Evolutionary conservation across 495 filamentous ascomycete species (phyloP).

Genomic region (Aspergillus diversus): DNA sequence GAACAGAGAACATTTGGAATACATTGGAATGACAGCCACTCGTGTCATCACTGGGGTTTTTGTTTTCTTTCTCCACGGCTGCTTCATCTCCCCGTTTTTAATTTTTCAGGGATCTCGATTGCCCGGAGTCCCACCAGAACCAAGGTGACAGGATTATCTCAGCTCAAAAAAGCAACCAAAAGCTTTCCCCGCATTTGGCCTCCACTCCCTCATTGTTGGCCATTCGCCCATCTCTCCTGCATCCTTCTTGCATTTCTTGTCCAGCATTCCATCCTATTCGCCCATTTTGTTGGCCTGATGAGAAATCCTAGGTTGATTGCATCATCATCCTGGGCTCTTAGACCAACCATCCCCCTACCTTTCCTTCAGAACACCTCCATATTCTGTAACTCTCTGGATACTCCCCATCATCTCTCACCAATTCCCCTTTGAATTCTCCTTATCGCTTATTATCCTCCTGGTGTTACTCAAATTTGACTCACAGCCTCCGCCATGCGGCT

Average conservation of each 20-base stretch:
- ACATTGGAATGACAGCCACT: not conserved
- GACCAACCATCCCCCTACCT: not conserved
- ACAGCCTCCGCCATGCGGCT: conserved; percentile 36
- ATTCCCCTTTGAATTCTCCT: not conserved
- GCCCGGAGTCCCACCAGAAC: not conserved
- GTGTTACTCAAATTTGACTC: not conserved
- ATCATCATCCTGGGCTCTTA: conserved; percentile 1
- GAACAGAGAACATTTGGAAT: not conserved
- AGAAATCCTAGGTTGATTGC: conserved; percentile 4
- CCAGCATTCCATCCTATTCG: not conserved
- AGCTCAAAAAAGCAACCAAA: not conserved
- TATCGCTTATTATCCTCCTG: conserved; percentile 3
- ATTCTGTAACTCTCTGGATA: not conserved
- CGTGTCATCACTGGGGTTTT: not conserved
- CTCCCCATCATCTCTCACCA: not conserved
- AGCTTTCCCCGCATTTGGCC: conserved; percentile 31
- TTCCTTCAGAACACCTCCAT: not conserved
- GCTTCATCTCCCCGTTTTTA: not conserved
- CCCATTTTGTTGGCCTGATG: not conserved
- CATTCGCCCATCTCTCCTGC: not conserved
- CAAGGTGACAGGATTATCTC: not conserved
- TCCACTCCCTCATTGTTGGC: not conserved
- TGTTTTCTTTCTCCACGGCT: not conserved
- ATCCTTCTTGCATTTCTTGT: not conserved
- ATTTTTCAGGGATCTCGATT: not conserved